These are phyloP conservation scores for Psidium guajava DNA, from an alignment of 345 rosid genomes.

Conservation along the genomic window DNA sequence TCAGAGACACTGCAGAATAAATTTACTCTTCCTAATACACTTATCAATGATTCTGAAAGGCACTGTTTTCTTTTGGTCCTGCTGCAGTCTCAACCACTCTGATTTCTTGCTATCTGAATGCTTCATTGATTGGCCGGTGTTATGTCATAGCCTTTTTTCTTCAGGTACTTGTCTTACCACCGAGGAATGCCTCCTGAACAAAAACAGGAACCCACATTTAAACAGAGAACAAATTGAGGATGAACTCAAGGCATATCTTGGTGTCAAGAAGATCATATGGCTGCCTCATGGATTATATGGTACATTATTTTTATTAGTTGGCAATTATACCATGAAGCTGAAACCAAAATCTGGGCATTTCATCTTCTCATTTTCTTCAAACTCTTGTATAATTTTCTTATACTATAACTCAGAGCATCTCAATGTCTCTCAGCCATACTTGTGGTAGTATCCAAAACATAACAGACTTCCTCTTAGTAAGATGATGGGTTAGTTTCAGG, in stretches of 20 bases:
- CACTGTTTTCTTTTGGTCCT: background rate
- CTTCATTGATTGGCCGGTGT: background rate
- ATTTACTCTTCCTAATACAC: background rate
- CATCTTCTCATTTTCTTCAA: background rate
- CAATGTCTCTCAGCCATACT: background rate
- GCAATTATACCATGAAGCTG: background rate
- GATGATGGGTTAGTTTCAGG: background rate
- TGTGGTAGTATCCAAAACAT: background rate
- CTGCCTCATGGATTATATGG: slow-evolving; percentile 79
- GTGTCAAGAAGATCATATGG: slow-evolving; percentile 66
- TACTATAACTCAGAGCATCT: background rate
- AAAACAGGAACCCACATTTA: slow-evolving; percentile 76
- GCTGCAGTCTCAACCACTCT: background rate
- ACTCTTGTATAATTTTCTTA: background rate
- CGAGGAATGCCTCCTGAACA: slow-evolving; percentile 85
- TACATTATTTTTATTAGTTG: slow-evolving; percentile 9
- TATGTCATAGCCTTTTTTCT: background rate
- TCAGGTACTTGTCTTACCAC: slow-evolving; percentile 90
- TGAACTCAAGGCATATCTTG: slow-evolving; percentile 67
- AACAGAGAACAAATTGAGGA: slow-evolving; percentile 65
- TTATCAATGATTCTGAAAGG: background rate
- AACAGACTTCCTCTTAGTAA: background rate
- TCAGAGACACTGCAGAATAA: background rate
- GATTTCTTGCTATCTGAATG: background rate
- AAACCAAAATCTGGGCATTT: background rate